Conservation (phyloP, 2,329 filamentous ascomycete species). For the Hypocrella siamensis region DNA sequence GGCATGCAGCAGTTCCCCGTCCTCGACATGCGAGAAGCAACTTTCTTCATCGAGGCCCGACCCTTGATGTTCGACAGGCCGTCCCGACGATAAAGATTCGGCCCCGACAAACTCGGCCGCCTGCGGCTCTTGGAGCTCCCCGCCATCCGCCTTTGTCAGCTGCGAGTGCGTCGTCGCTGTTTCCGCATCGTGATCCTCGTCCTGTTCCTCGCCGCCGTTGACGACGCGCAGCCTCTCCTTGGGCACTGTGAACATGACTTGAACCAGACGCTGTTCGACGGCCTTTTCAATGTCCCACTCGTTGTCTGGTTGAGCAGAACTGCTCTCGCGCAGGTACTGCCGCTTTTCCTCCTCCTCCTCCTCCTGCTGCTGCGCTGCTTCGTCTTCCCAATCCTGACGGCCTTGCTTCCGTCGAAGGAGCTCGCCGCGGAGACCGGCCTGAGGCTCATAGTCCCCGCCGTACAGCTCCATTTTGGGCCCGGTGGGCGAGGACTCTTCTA, state of each 20-base stretch:
- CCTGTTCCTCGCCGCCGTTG: slow-evolving; percentile 47
- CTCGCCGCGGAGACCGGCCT: slow-evolving; percentile 27
- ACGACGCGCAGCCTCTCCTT: slow-evolving; percentile 78
- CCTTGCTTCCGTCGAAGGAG: slow-evolving; percentile 40
- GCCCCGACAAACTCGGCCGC: slow-evolving; percentile 26
- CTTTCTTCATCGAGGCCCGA: background rate
- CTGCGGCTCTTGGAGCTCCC: slow-evolving; percentile 10
- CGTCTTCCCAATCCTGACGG: slow-evolving; percentile 34
- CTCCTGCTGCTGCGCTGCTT: slow-evolving; percentile 1
- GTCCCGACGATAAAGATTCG: background rate
- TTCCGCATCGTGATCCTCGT: slow-evolving; percentile 11
- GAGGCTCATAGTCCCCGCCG: slow-evolving; percentile 27
- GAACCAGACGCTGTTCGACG: slow-evolving; percentile 54
- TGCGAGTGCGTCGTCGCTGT: slow-evolving; percentile 1
- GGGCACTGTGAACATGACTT: slow-evolving; percentile 88
- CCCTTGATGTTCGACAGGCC: background rate
- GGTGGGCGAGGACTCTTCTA: slow-evolving; percentile 10
- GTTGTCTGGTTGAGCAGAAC: slow-evolving; percentile 26
- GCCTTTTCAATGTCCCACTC: slow-evolving; percentile 69
- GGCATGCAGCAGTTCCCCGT: slow-evolving; percentile 4
- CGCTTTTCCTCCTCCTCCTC: background rate
- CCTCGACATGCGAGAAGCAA: background rate
- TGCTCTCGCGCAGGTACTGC: slow-evolving; percentile 4
- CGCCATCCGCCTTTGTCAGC: slow-evolving; percentile 1
- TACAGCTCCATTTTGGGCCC: slow-evolving; percentile 16